Base-by-base conservation (phyloP, 768 basidiomycete genomes). In the Leccinellum albellum region DNA sequence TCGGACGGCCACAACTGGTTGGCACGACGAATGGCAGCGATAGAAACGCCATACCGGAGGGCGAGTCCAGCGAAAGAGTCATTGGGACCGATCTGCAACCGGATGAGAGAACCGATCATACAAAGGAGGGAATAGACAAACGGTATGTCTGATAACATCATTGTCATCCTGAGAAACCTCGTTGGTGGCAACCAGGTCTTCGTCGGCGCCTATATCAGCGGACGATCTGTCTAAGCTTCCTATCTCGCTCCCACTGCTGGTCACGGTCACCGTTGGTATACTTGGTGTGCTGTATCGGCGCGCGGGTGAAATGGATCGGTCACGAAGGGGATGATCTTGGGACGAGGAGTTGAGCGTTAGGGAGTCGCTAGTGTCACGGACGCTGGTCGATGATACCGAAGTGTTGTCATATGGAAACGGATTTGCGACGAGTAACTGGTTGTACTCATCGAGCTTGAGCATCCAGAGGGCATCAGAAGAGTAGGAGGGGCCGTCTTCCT, bases 1-100 rank as follows among this genome's bases (percentile, higher is more conserved):
- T 98, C 97, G 7, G 91, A 88, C 6, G 92, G 71, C 97, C 97
- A 99, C 8, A 99, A 77, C 61, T 94, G 91, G 71, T 99, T 99
- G 49, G 87, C 86, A 63, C 86, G 80, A 49, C 95, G 87, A 13
- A 99, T 80, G 14, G 89, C 87, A 26, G 91, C 81, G 53, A 97
- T 77, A 17, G 87, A 82, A 53, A 96, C 87, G 2, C 91, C 92
- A 70, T 98, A 97, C 64, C 87, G 91, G 50, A 98, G 77, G 0
- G 96, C 86, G 13, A 98, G 87, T 26, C 92, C 88, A 15, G 93
- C 83, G 29, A 98, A 75, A 10, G 95, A 89, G 69, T 98, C 95
- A 15, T 76, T 80, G 2, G 84, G 75, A 51, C 78, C 74, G 40
- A 98, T 78, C 95, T 91, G 64, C 21, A 26, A 54, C 55, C 9